Evolutionary conservation across 257 asterid species (phyloP).

Genomic region (Ilex aquifolium): DNA sequence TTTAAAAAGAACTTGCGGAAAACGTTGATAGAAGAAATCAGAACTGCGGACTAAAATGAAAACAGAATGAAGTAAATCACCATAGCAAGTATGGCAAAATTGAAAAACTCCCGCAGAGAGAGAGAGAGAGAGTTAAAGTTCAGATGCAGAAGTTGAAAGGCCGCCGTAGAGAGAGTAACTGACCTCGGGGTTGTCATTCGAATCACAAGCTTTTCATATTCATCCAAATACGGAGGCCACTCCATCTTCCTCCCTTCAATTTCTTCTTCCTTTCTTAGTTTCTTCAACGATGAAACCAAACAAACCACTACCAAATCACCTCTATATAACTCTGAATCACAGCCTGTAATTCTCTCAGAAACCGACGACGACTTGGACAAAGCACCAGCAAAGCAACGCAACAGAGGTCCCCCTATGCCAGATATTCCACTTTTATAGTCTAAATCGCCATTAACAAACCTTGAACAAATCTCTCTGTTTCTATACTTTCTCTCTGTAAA

Average conservation of each 20-base stretch:
- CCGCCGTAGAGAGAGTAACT: not conserved
- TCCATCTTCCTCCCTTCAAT: slow-evolving; percentile 24
- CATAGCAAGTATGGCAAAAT: too few species aligned
- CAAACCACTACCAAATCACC: too few species aligned
- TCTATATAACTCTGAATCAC: too few species aligned
- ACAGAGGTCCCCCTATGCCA: not conserved
- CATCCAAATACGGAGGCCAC: slow-evolving; percentile 77
- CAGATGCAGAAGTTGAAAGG: not conserved
- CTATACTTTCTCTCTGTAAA: too few species aligned
- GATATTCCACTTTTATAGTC: not conserved
- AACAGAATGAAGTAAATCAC: too few species aligned
- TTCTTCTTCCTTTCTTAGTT: not conserved
- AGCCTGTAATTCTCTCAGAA: not conserved
- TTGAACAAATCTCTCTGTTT: slow-evolving; percentile 13
- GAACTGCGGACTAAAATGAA: too few species aligned
- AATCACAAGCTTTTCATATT: slow-evolving; percentile 79
- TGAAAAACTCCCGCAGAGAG: not conserved
- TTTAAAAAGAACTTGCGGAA: not conserved
- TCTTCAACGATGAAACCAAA: not conserved
- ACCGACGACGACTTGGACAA: not conserved
- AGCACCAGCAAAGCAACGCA: not conserved
- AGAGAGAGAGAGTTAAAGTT: not conserved
- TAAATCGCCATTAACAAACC: not conserved
- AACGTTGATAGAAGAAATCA: not conserved
- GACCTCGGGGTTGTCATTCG: slow-evolving; percentile 97